phyloP scores from a whole-genome alignment of 2,329 filamentous ascomycete genomes.

The Pyrenophora seminiperda region DNA sequence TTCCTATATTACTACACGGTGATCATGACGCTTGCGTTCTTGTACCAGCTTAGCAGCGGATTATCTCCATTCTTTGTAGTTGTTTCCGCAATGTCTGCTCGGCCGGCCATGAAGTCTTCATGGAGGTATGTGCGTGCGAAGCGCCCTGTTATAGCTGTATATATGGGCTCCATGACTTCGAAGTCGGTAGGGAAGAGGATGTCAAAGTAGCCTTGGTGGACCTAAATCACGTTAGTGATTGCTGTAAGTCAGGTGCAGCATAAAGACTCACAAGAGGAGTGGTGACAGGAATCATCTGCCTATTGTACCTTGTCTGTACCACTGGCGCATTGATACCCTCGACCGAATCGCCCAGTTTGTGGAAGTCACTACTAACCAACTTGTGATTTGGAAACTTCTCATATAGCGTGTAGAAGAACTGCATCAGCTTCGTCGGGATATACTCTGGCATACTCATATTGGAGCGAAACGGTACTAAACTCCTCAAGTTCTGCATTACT shows the following conservation, averaged over 20 bases:
- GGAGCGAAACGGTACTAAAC: constrained; percentile 69
- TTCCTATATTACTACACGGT: constrained; percentile 65
- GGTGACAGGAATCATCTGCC: constrained; percentile 83
- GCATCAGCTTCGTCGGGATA: constrained; percentile 91
- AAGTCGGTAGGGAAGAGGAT: constrained; percentile 99
- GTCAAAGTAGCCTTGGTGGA: constrained; percentile 98
- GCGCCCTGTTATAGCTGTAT: constrained; percentile 90
- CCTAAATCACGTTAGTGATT: constrained; percentile 56
- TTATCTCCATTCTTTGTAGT: constrained; percentile 91
- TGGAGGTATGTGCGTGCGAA: constrained; percentile 84
- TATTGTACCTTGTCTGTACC: constrained; percentile 90
- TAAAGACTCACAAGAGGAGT: constrained; percentile 77
- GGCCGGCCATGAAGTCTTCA: constrained; percentile 86
- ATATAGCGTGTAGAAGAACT: constrained; percentile 92
- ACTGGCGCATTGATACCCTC: constrained; percentile 89
- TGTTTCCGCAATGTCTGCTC: constrained; percentile 91
- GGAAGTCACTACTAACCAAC: constrained; percentile 88
- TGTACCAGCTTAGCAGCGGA: constrained; percentile 88
- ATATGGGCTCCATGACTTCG: constrained; percentile 84
- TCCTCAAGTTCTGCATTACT: constrained; percentile 65
- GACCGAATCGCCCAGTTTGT: constrained; percentile 80
- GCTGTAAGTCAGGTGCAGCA: background rate
- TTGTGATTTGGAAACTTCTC: constrained; percentile 89
- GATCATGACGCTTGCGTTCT: constrained; percentile 90
- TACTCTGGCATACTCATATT: constrained; percentile 88